These are phyloP conservation scores for Penicillium paxilli DNA, from an alignment of 495 filamentous ascomycete genomes.

Conservation along the genomic window DNA sequence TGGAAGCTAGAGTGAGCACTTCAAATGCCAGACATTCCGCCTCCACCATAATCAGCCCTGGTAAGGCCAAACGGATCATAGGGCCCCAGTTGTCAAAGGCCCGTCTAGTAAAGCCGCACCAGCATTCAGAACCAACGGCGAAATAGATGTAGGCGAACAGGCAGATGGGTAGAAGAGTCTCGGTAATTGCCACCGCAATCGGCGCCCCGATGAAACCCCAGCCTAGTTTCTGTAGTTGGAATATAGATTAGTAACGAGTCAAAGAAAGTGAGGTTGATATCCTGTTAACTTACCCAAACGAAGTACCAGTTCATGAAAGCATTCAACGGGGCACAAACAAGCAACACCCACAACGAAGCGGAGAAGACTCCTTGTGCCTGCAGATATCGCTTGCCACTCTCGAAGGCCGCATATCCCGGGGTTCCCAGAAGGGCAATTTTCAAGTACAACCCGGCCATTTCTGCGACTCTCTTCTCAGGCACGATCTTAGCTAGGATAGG, in stretches of 20 bases:
- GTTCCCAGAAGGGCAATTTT: slow-evolving; percentile 65
- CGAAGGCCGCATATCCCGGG: slow-evolving; percentile 71
- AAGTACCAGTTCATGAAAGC: slow-evolving; percentile 74
- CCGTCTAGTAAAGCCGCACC: slow-evolving; percentile 73
- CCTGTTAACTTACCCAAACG: slow-evolving; percentile 57
- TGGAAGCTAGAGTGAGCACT: slow-evolving; percentile 70
- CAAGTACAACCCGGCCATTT: slow-evolving; percentile 66
- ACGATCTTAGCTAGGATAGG: slow-evolving; percentile 61
- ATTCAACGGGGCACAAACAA: slow-evolving; percentile 71
- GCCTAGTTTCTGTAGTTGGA: slow-evolving; percentile 57
- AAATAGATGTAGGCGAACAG: slow-evolving; percentile 71
- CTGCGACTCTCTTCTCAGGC: slow-evolving; percentile 62
- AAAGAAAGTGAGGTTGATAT: neutral
- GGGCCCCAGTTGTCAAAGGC: slow-evolving; percentile 82
- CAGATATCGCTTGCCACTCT: slow-evolving; percentile 70
- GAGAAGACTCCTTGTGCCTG: slow-evolving; percentile 75
- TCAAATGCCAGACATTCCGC: slow-evolving; percentile 89
- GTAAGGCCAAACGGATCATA: slow-evolving; percentile 82
- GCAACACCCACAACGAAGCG: slow-evolving; percentile 63
- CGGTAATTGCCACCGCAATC: slow-evolving; percentile 77
- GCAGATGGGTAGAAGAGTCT: slow-evolving; percentile 75
- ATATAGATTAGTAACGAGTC: neutral
- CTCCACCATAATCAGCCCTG: slow-evolving; percentile 88
- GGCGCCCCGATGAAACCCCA: slow-evolving; percentile 86
- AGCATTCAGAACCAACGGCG: slow-evolving; percentile 60